These are phyloP conservation scores for Botrytis sinoallii DNA, from an alignment of 2,329 filamentous ascomycete species.

Conservation along the genomic window DNA sequence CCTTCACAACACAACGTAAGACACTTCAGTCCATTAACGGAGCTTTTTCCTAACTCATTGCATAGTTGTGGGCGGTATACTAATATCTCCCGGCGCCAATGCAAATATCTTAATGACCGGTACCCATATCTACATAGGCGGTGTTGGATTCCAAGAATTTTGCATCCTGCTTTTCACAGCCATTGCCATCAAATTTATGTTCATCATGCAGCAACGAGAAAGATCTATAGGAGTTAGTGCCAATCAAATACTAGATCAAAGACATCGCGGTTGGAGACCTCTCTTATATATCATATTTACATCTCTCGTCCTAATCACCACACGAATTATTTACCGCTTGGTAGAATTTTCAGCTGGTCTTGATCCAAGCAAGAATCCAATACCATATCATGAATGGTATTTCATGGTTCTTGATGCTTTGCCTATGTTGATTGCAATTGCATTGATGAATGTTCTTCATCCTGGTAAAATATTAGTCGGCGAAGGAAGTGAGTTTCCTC, in stretches of 20 bases:
- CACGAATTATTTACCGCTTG: constrained; percentile 60
- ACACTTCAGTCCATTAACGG: constrained; percentile 28
- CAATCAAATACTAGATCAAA: constrained; percentile 35
- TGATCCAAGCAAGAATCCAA: constrained; percentile 41
- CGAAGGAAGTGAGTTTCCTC: constrained; percentile 44
- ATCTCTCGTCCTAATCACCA: constrained; percentile 43
- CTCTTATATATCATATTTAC: constrained; percentile 43
- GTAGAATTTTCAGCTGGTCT: constrained; percentile 52
- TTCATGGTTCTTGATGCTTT: constrained; percentile 51
- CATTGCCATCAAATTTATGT: constrained; percentile 42
- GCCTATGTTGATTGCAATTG: constrained; percentile 51
- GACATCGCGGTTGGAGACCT: constrained; percentile 27
- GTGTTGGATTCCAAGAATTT: constrained; percentile 50
- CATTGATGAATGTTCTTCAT: constrained; percentile 46
- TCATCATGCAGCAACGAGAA: constrained; percentile 32
- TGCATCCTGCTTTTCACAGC: constrained; percentile 49
- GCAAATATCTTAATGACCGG: constrained; percentile 36
- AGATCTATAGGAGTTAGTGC: not conserved
- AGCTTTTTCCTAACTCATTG: constrained; percentile 37
- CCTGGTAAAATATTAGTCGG: constrained; percentile 49
- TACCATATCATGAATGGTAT: constrained; percentile 50
- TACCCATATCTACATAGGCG: constrained; percentile 51
- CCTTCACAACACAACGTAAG: constrained; percentile 37
- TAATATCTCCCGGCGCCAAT: constrained; percentile 34
- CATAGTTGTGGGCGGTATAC: not conserved